Evolutionary conservation across 2,329 filamentous ascomycete genomes (phyloP).

Genomic region (Pochonia chlamydosporia): DNA sequence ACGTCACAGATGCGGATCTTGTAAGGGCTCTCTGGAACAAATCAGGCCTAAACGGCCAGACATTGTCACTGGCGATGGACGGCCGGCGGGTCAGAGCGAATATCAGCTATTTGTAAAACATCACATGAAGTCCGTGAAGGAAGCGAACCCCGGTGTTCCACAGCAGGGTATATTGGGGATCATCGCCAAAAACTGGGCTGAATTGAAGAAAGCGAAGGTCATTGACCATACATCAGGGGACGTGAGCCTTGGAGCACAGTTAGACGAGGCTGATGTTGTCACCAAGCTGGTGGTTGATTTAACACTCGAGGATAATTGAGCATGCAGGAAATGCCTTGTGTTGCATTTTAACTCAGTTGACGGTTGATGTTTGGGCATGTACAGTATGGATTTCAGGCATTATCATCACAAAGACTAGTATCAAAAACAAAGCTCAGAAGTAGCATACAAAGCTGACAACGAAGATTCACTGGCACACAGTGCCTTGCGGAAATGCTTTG

Average conservation of each 20-base stretch:
- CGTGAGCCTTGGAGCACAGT: not conserved
- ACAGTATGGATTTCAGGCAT: not conserved
- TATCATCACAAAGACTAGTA: not conserved
- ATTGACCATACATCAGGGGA: not conserved
- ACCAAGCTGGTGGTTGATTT: slow-evolving; percentile 19
- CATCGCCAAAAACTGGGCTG: slow-evolving; percentile 57
- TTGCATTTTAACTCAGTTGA: not conserved
- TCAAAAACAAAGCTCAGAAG: too few species aligned
- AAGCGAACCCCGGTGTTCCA: slow-evolving; percentile 47
- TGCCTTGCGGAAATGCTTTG: too few species aligned
- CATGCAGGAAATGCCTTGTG: not conserved
- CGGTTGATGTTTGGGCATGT: not conserved
- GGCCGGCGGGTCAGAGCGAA: slow-evolving; percentile 26
- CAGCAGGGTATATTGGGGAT: slow-evolving; percentile 66
- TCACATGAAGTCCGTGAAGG: slow-evolving; percentile 58
- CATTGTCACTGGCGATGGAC: slow-evolving; percentile 9
- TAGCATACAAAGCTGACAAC: too few species aligned
- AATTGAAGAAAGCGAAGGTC: slow-evolving; percentile 38
- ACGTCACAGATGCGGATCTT: slow-evolving; percentile 71
- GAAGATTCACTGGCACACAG: too few species aligned
- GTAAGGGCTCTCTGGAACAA: slow-evolving; percentile 66
- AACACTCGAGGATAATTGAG: slow-evolving; percentile 15
- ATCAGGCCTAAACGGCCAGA: slow-evolving; percentile 64
- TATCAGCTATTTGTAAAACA: slow-evolving; percentile 56
- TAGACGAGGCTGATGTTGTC: slow-evolving; percentile 8